Base-by-base conservation (phyloP, 2,329 filamentous ascomycete genomes). In the Zasmidium angulare region DNA sequence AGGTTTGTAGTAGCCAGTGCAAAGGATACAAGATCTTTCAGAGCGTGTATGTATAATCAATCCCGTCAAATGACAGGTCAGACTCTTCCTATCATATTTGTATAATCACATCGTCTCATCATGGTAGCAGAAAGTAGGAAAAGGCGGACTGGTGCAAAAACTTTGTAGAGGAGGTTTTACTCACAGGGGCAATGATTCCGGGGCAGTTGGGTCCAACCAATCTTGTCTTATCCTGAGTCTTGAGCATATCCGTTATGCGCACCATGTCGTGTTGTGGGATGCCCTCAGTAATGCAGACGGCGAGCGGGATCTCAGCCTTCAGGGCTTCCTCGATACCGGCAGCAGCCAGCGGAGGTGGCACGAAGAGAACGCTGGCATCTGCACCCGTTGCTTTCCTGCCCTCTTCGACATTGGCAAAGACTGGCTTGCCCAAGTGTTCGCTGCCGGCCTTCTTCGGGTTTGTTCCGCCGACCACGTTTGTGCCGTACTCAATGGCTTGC, bases 191-290 rank as follows among this genome's bases (percentile, higher is more conserved):
- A 79, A 98, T 98, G 80, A 98, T 93, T 77, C 93, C 95, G 66
- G 95, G 95, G 84, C 95, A 99, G 84, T 98, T 99, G 74, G 93
- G 93, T 69, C 93, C 93, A 64, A 98, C 92, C 73, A 99, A 86
- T 75, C 95, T 90, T 69, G 93, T 97, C 86, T 98, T 98, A 84
- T 82, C 88, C 82, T 99, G 95, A 57, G 93, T 91, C 86, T 97
- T 98, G 76, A 99, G 86, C 78, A 98, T 96, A 78, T 92, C 87
- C 77, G 95, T 97, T 79, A 98, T 96, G 81, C 93, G 92, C 72
- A 98, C 92, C 95, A 99, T 99, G 82, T 99, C 93, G 79, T 97
- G 92, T 81, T 97, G 93, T 69, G 93, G 93, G 72, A 97, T 97
- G 76, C 93, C 93, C 84, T 98, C 93, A 62, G 93, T 98, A 74